These are phyloP conservation scores for Plenodomus tracheiphilus DNA, from an alignment of 2,329 filamentous ascomycete genomes.

Conservation along the genomic window DNA sequence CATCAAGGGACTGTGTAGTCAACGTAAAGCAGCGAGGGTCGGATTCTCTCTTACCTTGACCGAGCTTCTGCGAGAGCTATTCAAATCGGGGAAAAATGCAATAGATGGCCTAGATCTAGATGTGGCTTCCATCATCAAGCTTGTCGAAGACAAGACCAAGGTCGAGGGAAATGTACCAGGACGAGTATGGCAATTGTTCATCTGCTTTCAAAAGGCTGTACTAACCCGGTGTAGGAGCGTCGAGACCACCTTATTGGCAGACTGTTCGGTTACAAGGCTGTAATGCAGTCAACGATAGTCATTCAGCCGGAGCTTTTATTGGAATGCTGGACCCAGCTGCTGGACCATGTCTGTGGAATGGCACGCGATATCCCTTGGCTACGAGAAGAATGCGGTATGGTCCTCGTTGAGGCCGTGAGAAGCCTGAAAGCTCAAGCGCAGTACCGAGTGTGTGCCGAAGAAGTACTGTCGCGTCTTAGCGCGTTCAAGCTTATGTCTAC, in stretches of 20 bases:
- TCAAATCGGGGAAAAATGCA: slow-evolving; percentile 49
- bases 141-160: slow-evolving; percentile 58
- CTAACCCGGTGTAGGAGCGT: slow-evolving; percentile 68
- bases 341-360: slow-evolving; percentile 73
- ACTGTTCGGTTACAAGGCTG: slow-evolving; percentile 83
- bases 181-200: slow-evolving; percentile 48
- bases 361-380: slow-evolving; percentile 86
- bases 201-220: slow-evolving; percentile 1
- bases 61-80: slow-evolving; percentile 74
- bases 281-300: slow-evolving; percentile 77
- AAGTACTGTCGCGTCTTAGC: slow-evolving; percentile 65
- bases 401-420: slow-evolving; percentile 72
- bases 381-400: slow-evolving; percentile 81
- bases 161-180: slow-evolving; percentile 57
- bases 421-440: slow-evolving; percentile 51
- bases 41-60: slow-evolving; percentile 90
- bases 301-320: slow-evolving; percentile 60
- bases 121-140: slow-evolving; percentile 52
- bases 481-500: slow-evolving; percentile 73
- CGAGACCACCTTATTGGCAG: slow-evolving; percentile 83
- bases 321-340: slow-evolving; percentile 65
- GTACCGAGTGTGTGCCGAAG: slow-evolving; percentile 62
- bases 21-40: slow-evolving; percentile 82
- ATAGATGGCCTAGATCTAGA: slow-evolving; percentile 42
- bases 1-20: slow-evolving; percentile 86